Conservation (phyloP, 805 yeast genomes). For the Candida piceae region DNA sequence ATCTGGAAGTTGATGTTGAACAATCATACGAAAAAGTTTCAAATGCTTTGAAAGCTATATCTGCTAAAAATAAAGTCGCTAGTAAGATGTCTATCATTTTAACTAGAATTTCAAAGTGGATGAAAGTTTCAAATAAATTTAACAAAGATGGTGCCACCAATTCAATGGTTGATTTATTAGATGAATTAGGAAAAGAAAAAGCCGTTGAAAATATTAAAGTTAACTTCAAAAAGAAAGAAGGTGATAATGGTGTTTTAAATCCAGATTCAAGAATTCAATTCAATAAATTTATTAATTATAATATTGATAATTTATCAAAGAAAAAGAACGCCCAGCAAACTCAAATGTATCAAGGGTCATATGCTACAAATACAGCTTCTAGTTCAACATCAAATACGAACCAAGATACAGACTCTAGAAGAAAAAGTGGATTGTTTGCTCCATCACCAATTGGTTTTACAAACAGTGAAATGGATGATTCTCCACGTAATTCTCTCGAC, state of each 20-base stretch:
- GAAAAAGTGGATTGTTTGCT: constrained; percentile 14
- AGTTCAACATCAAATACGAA: neutral
- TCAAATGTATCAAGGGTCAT: constrained; percentile 1
- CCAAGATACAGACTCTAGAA: neutral
- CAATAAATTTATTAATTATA: constrained; percentile 25
- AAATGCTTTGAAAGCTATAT: constrained; percentile 17
- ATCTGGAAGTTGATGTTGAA: constrained; percentile 30
- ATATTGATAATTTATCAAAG: constrained; percentile 15
- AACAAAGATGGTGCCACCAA: constrained; percentile 48
- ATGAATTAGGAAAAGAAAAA: constrained; percentile 49
- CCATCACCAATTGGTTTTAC: constrained; percentile 31
- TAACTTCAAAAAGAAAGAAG: constrained; percentile 20
- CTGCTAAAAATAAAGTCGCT: constrained; percentile 28
- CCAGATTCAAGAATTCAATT: constrained; percentile 27
- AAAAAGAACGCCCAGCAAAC: constrained; percentile 1
- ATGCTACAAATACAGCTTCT: neutral
- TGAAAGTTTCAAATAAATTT: constrained; percentile 33
- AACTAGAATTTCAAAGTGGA: constrained; percentile 34
- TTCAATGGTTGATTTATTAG: constrained; percentile 47
- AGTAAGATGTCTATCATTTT: constrained; percentile 31
- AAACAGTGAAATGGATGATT: constrained; percentile 11
- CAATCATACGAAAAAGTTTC: constrained; percentile 26
- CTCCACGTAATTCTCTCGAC: constrained; percentile 7
- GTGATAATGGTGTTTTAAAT: constrained; percentile 25
- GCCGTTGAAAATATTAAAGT: constrained; percentile 33